phyloP scores from a whole-genome alignment of 148 eudicot genomes.

The Camellia sinensis region DNA sequence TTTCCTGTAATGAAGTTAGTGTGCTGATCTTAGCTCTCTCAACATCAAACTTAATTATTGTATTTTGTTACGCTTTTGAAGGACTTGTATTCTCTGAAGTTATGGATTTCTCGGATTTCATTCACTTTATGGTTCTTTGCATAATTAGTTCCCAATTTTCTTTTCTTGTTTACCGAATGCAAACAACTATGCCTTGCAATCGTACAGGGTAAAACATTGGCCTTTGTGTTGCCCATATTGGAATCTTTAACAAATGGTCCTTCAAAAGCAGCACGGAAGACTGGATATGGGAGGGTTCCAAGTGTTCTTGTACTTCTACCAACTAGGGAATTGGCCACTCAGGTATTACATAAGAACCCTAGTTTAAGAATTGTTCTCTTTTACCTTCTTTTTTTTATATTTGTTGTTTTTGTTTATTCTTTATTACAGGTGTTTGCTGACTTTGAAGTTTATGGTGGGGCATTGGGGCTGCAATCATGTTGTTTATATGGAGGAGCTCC shows the following conservation, averaged over 20 bases:
- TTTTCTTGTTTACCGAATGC: background rate
- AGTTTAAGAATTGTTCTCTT: background rate
- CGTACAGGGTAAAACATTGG: conserved; percentile 88
- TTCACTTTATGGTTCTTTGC: background rate
- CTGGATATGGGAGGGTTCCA: conserved; percentile 74
- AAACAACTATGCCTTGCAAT: background rate
- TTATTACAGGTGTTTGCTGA: conserved; percentile 62
- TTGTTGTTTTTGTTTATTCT: background rate
- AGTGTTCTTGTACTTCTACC: conserved; percentile 85
- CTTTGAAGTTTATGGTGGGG: conserved; percentile 68
- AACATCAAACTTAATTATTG: background rate
- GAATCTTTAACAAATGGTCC: conserved; percentile 86
- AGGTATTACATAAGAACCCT: conserved; percentile 38
- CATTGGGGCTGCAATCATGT: conserved; percentile 56
- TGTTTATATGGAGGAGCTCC: conserved; percentile 87
- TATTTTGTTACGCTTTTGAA: background rate
- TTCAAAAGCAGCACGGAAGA: conserved; percentile 46
- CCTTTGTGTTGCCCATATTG: conserved; percentile 87
- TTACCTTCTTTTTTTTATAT: background rate
- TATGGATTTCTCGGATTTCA: background rate
- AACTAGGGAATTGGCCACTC: conserved; percentile 88
- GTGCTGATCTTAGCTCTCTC: background rate
- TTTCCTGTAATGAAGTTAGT: too few species aligned
- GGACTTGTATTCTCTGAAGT: background rate
- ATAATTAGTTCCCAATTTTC: background rate